Evolutionary conservation across 2,329 filamentous ascomycete genomes (phyloP), one percentile per base, ranked within the genome.

Genomic region (Emericellopsis atlantica): DNA sequence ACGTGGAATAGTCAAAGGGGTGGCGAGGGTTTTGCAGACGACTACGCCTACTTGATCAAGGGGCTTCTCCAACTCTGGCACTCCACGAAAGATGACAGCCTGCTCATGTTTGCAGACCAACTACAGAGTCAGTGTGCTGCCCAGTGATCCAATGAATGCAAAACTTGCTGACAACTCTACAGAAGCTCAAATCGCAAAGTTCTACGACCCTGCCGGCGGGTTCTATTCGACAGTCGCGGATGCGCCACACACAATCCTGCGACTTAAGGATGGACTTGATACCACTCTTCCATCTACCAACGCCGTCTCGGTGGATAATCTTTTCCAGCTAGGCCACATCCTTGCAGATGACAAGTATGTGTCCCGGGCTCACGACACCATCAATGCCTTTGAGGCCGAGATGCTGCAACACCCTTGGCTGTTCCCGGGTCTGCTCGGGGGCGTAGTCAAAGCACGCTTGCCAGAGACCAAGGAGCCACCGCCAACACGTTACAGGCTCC

Each of bases 261-360:
- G 90, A 21, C 74, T 95, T 39, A 98, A 98, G 62, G 87, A 93
- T 46, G 92, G 88, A 48, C 95, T 95, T 74, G 92, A 98, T 59
- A 86, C 86, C 5, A 81, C 87, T 2, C 82, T 92, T 45, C 92
- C 92, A 1, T 92, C 87, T 0, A 83, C 85, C 40, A 98, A 98
- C 55, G 87, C 86, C 32, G 75, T 90, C 6, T 83, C 84, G n/a
- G 84, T 86, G 0, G 73, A 76, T 14, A 96, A 96, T 54, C 67
- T 96, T n/a, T 84, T 92, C 61, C 79, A 86, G 1, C 74, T 96
- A 4, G 77, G 77, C 11, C 72, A 72, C 6, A 58, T 94, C 2
- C 67, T 94, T 0, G 74, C 76, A 37, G 78, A 86, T 47, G 64
- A 76, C 2, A 58, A 60, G 3, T 89, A 86, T 53, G 70, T 69